Base-by-base conservation (phyloP, 2,329 filamentous ascomycete species). In the Didymella arachidicola region DNA sequence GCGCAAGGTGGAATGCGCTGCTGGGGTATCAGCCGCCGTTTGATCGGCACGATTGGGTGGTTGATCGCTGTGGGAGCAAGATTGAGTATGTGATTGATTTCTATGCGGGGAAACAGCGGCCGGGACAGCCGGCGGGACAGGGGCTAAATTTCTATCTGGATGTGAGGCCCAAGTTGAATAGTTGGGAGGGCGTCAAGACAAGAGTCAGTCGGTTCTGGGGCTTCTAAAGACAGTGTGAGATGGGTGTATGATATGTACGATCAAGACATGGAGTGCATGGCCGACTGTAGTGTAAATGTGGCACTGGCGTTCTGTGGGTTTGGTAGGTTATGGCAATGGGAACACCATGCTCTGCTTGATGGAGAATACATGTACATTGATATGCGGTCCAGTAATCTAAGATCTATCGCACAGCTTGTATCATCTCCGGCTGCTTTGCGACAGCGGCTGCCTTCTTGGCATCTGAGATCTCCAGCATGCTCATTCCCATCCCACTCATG, bases 81-180 rank as follows among this genome's bases (percentile, higher is more conserved):
- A 81, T 99, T 47, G 95, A 98, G 70, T 99, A 99, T 75, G 90
- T 99, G 38, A 99, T 99, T 77, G 95, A 99, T 78, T 99, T 99
- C 71, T 99, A 99, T 74, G 88, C 92, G 5, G 95, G 95, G 0
- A 86, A 82, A 67, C 76, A 82, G 29, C 76, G 78, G 53, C 77
- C 72, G 49, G 78, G 73, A 57, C 76, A 62, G 70, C 65, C 57
- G 27, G 16, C 50, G 6, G 78, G 74, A 55, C 79, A 79, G 56
- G 83, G 81, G 43, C 70, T 89, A 65, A 88, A 83, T 65, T 89
- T 89, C 66, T 89, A 86, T 70, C 71, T 89, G 50, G 87, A 89
- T 71, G 87, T 89, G 5, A 78, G 87, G 66, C 87, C 87, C 7
- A 89, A 89, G 77, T 59, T 89, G 73, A 89, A 89, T 72, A 85